Evolutionary conservation across 805 yeast species (phyloP).

Genomic region (Millerozyma miso): DNA sequence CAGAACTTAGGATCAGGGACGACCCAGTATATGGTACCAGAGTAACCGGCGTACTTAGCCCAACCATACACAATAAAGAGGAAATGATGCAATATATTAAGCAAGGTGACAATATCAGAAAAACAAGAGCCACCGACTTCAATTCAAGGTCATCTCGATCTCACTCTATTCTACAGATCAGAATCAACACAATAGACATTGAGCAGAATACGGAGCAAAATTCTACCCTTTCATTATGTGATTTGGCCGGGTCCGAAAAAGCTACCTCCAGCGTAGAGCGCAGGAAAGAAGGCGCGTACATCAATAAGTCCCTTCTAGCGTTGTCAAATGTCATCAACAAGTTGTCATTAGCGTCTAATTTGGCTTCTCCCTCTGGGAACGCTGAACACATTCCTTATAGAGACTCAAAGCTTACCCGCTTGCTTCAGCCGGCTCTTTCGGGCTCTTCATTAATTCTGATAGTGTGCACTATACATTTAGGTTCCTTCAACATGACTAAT

Average conservation of each 20-base stretch:
- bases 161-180: slow-evolving; percentile 80
- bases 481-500: slow-evolving; percentile 21
- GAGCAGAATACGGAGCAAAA: slow-evolving; percentile 35
- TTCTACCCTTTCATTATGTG: slow-evolving; percentile 80
- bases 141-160: slow-evolving; percentile 86
- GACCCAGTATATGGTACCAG: slow-evolving; percentile 67
- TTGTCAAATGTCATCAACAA: slow-evolving; percentile 90
- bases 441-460: slow-evolving; percentile 83
- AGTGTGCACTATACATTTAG: slow-evolving; percentile 79
- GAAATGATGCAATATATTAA: slow-evolving; percentile 60
- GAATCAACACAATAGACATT: slow-evolving; percentile 45
- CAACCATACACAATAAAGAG: slow-evolving; percentile 48
- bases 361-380: slow-evolving; percentile 15
- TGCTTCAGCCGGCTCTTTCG: slow-evolving; percentile 86
- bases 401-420: slow-evolving; percentile 86
- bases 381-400: slow-evolving; percentile 82
- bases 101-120: slow-evolving; percentile 68
- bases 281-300: slow-evolving; percentile 89
- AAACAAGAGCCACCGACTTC: slow-evolving; percentile 86
- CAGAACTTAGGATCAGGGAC: slow-evolving; percentile 74
- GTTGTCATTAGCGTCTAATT: slow-evolving; percentile 43
- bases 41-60: slow-evolving; percentile 70
- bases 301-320: slow-evolving; percentile 86
- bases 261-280: slow-evolving; percentile 73
- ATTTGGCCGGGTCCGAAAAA: slow-evolving; percentile 94